A percentile compares a stretch with the other conserved stretches of the same genome.
These are phyloP conservation scores for Flaveria robusta DNA, from an alignment of 129 eudicot species.

Conservation along the genomic window DNA sequence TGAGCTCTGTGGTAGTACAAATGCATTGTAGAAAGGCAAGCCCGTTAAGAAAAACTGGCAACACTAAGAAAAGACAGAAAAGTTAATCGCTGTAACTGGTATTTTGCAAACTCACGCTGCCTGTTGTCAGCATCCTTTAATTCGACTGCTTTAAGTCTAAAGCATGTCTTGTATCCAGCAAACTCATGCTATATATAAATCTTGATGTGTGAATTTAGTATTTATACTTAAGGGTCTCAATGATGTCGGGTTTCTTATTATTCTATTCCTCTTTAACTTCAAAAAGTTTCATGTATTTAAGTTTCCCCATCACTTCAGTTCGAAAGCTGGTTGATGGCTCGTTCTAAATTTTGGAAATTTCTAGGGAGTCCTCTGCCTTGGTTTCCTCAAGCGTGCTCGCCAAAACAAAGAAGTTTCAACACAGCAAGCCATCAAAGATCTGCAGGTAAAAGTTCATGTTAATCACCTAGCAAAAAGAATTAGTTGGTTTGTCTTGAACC, in stretches of 20 bases:
- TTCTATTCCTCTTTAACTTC: background rate
- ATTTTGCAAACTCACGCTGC: no score
- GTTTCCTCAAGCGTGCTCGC: constrained; percentile 82
- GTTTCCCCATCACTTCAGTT: background rate
- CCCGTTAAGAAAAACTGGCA: no score
- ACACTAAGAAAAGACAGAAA: no score
- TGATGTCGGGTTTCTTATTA: background rate
- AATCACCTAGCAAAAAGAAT: constrained; percentile 2
- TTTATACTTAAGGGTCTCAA: no score
- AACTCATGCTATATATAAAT: no score
- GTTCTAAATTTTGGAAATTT: background rate
- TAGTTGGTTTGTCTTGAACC: background rate
- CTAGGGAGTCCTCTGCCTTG: constrained; percentile 71
- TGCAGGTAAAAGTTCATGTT: constrained; percentile 53
- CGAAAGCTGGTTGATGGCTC: background rate
- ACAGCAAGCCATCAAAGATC: constrained; percentile 86
- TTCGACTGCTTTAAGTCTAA: no score
- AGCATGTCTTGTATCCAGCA: no score
- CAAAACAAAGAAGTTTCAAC: constrained; percentile 61
- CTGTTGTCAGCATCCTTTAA: no score
- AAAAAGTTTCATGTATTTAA: background rate
- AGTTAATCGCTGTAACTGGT: no score
- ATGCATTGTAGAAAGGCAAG: no score
- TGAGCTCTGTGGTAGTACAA: no score
- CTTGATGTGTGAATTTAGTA: no score